Evolutionary conservation across 768 basidiomycete genomes (phyloP).

Genomic region (Chalciporus pseudorubinellus): DNA sequence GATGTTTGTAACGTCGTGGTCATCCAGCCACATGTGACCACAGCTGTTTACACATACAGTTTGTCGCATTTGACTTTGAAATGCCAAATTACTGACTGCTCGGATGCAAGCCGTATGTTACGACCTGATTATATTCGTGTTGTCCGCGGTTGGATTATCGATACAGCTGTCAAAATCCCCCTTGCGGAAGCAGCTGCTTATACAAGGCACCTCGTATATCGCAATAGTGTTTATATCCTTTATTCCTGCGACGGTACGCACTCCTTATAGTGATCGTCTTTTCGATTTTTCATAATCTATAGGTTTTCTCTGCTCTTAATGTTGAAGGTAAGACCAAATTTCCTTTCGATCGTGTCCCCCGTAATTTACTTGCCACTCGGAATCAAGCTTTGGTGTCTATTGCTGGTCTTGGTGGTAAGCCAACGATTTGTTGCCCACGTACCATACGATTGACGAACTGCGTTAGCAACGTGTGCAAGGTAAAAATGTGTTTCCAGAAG

Average conservation of each 20-base stretch:
- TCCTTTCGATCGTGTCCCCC: background rate
- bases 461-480: slow-evolving; percentile 17
- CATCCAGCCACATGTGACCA: background rate
- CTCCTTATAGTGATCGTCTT: background rate
- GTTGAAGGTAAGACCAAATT: background rate
- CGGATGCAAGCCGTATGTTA: slow-evolving; percentile 14
- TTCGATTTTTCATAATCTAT: background rate
- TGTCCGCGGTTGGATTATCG: slow-evolving; percentile 16
- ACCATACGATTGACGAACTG: background rate
- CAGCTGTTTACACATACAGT: slow-evolving; percentile 19
- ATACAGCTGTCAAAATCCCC: background rate
- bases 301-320: slow-evolving; percentile 16
- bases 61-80: background rate
- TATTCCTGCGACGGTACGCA: slow-evolving; percentile 14
- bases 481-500: background rate
- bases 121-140: slow-evolving; percentile 17
- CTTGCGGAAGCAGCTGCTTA: slow-evolving; percentile 10
- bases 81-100: background rate
- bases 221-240: slow-evolving; percentile 14
- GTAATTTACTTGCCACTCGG: background rate
- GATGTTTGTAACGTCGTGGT: slow-evolving; percentile 5
- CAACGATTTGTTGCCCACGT: background rate
- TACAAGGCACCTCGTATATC: slow-evolving; percentile 23
- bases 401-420: slow-evolving; percentile 10
- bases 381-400: slow-evolving; percentile 9